Evolutionary conservation across 805 yeast genomes (phyloP).

Genomic region (Wickerhamomyces rabaulensis): DNA sequence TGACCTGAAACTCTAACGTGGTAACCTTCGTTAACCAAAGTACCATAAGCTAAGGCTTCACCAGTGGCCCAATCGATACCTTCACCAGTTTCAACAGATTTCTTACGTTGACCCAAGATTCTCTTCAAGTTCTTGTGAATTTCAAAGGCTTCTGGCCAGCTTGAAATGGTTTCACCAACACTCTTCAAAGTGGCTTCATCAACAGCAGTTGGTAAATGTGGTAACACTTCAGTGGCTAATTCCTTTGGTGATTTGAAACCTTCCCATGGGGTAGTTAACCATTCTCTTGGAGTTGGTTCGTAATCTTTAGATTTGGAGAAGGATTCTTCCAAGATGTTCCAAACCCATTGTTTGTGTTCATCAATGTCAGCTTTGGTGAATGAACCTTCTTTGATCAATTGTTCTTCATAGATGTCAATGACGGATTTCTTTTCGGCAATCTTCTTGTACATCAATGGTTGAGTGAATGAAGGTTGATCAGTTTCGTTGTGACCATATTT

Average conservation of each 20-base stretch:
- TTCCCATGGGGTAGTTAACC: slow-evolving; percentile 99
- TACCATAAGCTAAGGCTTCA: slow-evolving; percentile 97
- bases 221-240: slow-evolving; percentile 90
- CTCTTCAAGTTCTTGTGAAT: slow-evolving; percentile 95
- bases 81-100: slow-evolving; percentile 81
- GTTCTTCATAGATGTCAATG: slow-evolving; percentile 75
- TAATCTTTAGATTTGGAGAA: slow-evolving; percentile 86
- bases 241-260: slow-evolving; percentile 97
- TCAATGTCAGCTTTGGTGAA: slow-evolving; percentile 86
- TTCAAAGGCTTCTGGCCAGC: slow-evolving; percentile 83
- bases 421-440: slow-evolving; percentile 88
- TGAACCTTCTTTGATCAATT: slow-evolving; percentile 79
- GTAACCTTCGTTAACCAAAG: slow-evolving; percentile 86
- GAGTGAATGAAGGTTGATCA: slow-evolving; percentile 98
- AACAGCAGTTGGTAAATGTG: slow-evolving; percentile 94
- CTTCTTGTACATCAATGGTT: slow-evolving; percentile 93
- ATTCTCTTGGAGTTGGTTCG: slow-evolving; percentile 87
- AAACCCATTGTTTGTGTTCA: slow-evolving; percentile 97
- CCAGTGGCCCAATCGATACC: slow-evolving; percentile 99
- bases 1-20: slow-evolving; percentile 98
- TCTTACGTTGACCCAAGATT: slow-evolving; percentile 82
- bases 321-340: slow-evolving; percentile 89
- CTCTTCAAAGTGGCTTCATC: slow-evolving; percentile 63
- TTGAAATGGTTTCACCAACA: slow-evolving; percentile 73
- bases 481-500: slow-evolving; percentile 99